Conservation (phyloP, 2,329 filamentous ascomycete genomes). For the Trichoderma semiorbis region DNA sequence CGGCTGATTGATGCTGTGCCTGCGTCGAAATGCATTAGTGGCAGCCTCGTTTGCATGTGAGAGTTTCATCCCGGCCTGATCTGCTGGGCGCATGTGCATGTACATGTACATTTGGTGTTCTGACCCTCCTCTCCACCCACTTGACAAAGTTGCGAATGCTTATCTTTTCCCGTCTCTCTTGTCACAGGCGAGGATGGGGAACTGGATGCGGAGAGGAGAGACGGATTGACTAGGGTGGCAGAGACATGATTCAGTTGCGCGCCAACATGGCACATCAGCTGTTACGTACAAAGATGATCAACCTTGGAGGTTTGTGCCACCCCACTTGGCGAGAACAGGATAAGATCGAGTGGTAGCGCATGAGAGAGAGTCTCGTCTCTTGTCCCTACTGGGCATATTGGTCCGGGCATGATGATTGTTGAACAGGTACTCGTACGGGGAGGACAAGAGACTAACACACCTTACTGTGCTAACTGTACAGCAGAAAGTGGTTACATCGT, state of each 20-base stretch:
- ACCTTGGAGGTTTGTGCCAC: background rate
- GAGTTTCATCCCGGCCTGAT: background rate
- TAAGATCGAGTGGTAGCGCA: background rate
- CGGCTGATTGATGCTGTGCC: background rate
- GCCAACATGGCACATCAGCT: background rate
- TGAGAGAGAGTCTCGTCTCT: background rate
- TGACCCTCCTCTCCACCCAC: background rate
- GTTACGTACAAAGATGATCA: constrained; percentile 15
- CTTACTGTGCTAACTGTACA: background rate
- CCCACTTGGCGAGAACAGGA: background rate
- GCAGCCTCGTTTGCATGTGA: background rate
- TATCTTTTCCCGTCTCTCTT: constrained; percentile 3
- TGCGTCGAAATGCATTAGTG: constrained; percentile 4
- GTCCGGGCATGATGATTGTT: background rate
- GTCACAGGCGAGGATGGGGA: background rate
- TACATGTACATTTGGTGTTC: background rate
- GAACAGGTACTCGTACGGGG: background rate
- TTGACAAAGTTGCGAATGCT: background rate
- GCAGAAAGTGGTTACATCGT: background rate
- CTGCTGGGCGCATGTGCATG: background rate
- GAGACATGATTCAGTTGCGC: constrained; percentile 10
- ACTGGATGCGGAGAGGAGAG: background rate
- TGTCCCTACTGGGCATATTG: background rate
- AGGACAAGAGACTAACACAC: background rate
- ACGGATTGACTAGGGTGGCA: background rate